phyloP scores from a whole-genome alignment of 257 asterid species.

The Perilla frutescens region DNA sequence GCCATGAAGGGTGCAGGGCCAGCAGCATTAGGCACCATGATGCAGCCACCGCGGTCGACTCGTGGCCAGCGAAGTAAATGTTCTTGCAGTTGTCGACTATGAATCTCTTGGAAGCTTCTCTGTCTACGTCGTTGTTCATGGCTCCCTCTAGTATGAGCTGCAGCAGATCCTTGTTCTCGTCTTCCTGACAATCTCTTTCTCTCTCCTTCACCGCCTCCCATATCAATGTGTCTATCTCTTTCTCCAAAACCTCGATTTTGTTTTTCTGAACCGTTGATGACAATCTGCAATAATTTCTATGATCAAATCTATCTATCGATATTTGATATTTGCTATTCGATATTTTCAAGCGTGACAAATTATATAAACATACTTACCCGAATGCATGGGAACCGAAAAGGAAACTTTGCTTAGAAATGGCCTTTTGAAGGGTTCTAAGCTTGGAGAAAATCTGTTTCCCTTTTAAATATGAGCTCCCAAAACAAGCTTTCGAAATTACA shows the following conservation, averaged over 20 bases:
- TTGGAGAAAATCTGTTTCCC: constrained; percentile 75
- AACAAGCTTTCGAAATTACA: constrained; percentile 82
- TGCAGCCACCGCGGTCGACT: constrained; percentile 84
- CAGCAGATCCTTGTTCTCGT: constrained; percentile 55
- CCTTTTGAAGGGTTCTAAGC: constrained; percentile 77
- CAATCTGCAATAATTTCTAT: constrained; percentile 16
- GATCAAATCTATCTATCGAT: no score
- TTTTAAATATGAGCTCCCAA: constrained; percentile 75
- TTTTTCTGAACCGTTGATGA: constrained; percentile 50
- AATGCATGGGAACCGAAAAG: constrained; percentile 62
- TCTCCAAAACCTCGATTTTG: constrained; percentile 61
- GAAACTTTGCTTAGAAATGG: constrained; percentile 57
- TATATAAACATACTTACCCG: constrained; percentile 46
- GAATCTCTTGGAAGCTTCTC: constrained; percentile 62
- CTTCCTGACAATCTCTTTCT: constrained; percentile 42
- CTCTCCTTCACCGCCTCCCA: constrained; percentile 73
- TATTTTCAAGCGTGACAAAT: no score
- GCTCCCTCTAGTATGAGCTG: constrained; percentile 77
- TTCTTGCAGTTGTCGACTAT: constrained; percentile 92
- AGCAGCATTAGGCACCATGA: constrained; percentile 90
- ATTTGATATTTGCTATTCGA: no score
- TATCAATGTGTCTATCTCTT: constrained; percentile 69
- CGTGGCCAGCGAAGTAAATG: constrained; percentile 89
- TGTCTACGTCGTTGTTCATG: constrained; percentile 47
- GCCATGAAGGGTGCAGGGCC: constrained; percentile 86